Evolutionary conservation across 495 filamentous ascomycete species (phyloP), one percentile per base, ranked within the genome.

Genomic region (Aspergillus bridgeri): DNA sequence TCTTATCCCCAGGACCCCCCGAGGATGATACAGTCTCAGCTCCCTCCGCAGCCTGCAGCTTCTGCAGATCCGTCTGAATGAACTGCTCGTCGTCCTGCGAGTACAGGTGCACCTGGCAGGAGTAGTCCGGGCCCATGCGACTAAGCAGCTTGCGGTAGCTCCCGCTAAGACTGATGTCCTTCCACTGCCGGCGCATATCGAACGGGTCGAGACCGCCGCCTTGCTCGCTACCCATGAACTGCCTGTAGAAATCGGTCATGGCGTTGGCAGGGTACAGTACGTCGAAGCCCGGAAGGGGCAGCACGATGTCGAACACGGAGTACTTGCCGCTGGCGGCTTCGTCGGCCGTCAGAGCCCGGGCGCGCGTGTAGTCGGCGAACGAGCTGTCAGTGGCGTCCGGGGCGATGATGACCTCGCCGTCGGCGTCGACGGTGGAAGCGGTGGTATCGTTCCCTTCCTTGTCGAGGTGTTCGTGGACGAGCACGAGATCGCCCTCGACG

Each of bases 201-300:
- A 87, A 81, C 1, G 94, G 92, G 71, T 95, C 85, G 25, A 98
- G 73, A 1, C 74, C 78, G 9, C 92, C 92, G 48, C 91, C 91
- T 47, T 82, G 81, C 48, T 86, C 80, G 53, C 80, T 87, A 15
- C 67, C 81, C 95, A 98, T 98, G 70, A 96, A 94, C 8, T 79
- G 73, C 54, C 77, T 79, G 70, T 98, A 98, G 67, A 86, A 92
- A 9, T 85, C 81, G 15, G 84, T 86, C 63, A 97, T 83, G n/a
- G 82, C 81, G 64, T 97, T 96, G 3, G 75, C 67, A 2, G 94
- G 94, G 66, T 98, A 98, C 7, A 87, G 69, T 27, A 97, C 82
- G 61, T 96, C 92, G 71, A 83, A 98, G 27, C 94, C 94, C 5
- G 95, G 93, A 13, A 87, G 86, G n/a, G 94, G 92, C 3, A 98